Evolutionary conservation across 2,329 filamentous ascomycete genomes (phyloP).

Genomic region (Colletotrichum sansevieriae): DNA sequence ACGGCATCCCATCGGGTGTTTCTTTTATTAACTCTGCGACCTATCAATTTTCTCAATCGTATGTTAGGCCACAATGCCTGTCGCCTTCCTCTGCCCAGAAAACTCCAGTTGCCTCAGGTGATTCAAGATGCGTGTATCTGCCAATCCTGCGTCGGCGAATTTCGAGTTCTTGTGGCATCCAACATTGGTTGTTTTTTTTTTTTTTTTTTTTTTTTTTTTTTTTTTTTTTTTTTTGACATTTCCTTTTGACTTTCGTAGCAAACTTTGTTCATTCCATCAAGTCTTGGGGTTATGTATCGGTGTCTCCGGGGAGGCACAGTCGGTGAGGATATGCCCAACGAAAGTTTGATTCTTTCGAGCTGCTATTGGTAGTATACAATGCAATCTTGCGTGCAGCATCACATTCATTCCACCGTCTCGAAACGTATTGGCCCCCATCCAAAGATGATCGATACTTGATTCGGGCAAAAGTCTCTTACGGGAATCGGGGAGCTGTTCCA

Average conservation of each 20-base stretch:
- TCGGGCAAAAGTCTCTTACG: slow-evolving; percentile 19
- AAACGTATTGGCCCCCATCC: slow-evolving; percentile 14
- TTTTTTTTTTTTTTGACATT: no score
- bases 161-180: neutral
- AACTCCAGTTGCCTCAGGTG: neutral
- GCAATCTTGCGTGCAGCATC: slow-evolving; percentile 2
- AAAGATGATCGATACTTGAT: slow-evolving; percentile 23
- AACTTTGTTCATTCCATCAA: no score
- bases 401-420: slow-evolving; percentile 28
- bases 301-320: neutral
- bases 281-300: neutral
- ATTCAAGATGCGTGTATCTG: neutral
- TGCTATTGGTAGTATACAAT: slow-evolving; percentile 6
- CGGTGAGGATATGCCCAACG: neutral
- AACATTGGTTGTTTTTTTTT: no score
- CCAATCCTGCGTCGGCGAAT: neutral
- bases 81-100: neutral
- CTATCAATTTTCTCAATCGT: neutral
- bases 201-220: no score
- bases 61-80: neutral
- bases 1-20: neutral
- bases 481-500: neutral
- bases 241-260: no score
- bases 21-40: slow-evolving; percentile 3
- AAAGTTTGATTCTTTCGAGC: slow-evolving; percentile 4